Evolutionary conservation across 2,329 filamentous ascomycete genomes (phyloP), one percentile per base, ranked within the genome.

Genomic region (Venturia aucupariae): DNA sequence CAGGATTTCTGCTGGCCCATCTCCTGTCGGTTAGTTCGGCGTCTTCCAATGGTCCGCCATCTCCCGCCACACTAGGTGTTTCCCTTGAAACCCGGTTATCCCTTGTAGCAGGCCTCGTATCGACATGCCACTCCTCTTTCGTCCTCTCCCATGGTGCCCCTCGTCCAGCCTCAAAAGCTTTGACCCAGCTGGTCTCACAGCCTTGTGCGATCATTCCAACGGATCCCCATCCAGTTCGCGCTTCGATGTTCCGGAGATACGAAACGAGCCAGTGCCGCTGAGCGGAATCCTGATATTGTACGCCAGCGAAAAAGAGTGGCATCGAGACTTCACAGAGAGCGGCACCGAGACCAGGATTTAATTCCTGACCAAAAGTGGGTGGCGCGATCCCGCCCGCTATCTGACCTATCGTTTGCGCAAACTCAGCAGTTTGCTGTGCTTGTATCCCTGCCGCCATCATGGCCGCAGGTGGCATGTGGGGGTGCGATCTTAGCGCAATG

Each of bases 391-490:
- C 92, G 0, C 89, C 90, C 1, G 86, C 84, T 64, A 97, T 93
- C 27, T 88, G 86, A 8, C 91, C 92, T 65, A 97, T 86, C 67
- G 87, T 82, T 66, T 86, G 86, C 1, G 92, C 90, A 74, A 86
- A 89, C 0, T 78, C 78, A 3, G 82, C 84, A 0, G 93, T 97
- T 61, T 89, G 84, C 17, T 79, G 79, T 0, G 91, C 90, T 11
- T 89, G 86, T 67, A 95, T 82, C 8, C 88, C 89, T 0, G 91
- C 91, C 2, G 94, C 92, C 70, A 92, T 84, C 85, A 96, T 92
- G 42, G 92, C 89, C 10, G 92, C 87, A 0, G 93, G 91, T 0
- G 92, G 93, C 92, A 97, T 97, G 30, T 84, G 84, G 0, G 94
- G 94, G 69, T 97, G 92, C 0, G 87, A 82, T 41, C 94, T 84